Conservation (phyloP, 2,329 filamentous ascomycete genomes). For the Cercospora nicotianae region DNA sequence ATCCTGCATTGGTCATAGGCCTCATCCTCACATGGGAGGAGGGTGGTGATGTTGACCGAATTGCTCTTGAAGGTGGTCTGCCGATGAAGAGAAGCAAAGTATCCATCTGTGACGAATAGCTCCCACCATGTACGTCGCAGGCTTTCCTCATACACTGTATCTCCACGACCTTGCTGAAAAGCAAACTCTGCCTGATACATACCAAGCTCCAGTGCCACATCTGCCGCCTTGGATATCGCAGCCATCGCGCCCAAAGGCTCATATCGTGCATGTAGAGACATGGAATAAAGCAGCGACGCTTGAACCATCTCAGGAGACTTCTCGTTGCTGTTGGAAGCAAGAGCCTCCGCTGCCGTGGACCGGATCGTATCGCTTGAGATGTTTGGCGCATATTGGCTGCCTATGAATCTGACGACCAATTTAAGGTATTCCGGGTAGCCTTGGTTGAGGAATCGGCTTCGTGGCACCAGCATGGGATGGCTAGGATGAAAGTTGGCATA, state of each 20-base stretch:
- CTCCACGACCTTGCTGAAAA: constrained; percentile 60
- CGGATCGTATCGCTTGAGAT: constrained; percentile 41
- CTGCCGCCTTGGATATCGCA: constrained; percentile 66
- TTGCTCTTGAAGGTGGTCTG: constrained; percentile 70
- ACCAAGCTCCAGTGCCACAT: constrained; percentile 71
- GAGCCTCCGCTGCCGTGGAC: constrained; percentile 56
- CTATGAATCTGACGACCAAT: constrained; percentile 58
- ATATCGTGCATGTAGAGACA: constrained; percentile 75
- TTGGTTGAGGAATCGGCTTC: constrained; percentile 42
- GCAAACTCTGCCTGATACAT: constrained; percentile 72
- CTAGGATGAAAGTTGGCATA: constrained; percentile 57
- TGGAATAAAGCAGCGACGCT: constrained; percentile 71
- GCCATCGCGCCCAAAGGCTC: constrained; percentile 68
- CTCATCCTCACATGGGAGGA: constrained; percentile 79
- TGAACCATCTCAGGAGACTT: constrained; percentile 63
- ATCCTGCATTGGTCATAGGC: constrained; percentile 56
- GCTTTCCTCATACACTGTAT: constrained; percentile 73
- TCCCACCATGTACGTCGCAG: constrained; percentile 92
- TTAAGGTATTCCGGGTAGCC: constrained; percentile 52
- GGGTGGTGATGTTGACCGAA: constrained; percentile 66
- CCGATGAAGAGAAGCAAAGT: constrained; percentile 77
- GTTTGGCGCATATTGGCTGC: constrained; percentile 51
- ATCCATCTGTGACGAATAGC: constrained; percentile 75
- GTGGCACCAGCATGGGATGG: constrained; percentile 59
- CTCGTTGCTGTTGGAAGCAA: constrained; percentile 21